Evolutionary conservation across 306 rosid genomes (phyloP).

Genomic region (Pyrus pyrifolia): DNA sequence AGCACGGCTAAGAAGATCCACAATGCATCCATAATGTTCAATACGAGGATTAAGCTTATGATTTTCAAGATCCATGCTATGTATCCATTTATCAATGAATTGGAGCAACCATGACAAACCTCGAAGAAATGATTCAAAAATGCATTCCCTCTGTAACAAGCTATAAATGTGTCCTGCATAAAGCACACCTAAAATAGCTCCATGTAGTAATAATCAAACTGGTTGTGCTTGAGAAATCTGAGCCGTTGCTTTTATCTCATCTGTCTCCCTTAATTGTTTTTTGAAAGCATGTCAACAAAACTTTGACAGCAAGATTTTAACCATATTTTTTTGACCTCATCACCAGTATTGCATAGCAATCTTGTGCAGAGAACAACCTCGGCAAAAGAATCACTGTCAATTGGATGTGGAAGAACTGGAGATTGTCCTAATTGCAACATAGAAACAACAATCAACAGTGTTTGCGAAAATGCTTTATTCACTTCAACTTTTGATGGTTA

Average conservation of each 20-base stretch:
- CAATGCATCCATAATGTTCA: no score
- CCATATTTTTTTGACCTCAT: constrained; percentile 52
- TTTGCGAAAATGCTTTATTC: constrained; percentile 41
- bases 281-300: constrained; percentile 66
- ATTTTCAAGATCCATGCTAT: no score
- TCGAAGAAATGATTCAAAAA: no score
- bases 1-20: no score
- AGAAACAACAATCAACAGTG: constrained; percentile 52
- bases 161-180: no score
- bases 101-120: no score
- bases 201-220: not conserved
- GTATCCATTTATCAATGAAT: no score
- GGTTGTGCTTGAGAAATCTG: constrained; percentile 63
- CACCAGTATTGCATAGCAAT: constrained; percentile 50
- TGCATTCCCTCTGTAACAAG: no score
- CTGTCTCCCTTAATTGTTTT: constrained; percentile 55
- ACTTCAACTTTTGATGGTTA: constrained; percentile 58
- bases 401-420: constrained; percentile 52
- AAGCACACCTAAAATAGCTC: no score
- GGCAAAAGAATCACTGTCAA: constrained; percentile 60
- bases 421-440: constrained; percentile 67
- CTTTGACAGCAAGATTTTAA: constrained; percentile 55
- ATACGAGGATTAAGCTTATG: no score
- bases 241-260: constrained; percentile 56
- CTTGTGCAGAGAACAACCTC: constrained; percentile 55